phyloP scores from a whole-genome alignment of 2,329 filamentous ascomycete species.

The Aureobasidium lini region DNA sequence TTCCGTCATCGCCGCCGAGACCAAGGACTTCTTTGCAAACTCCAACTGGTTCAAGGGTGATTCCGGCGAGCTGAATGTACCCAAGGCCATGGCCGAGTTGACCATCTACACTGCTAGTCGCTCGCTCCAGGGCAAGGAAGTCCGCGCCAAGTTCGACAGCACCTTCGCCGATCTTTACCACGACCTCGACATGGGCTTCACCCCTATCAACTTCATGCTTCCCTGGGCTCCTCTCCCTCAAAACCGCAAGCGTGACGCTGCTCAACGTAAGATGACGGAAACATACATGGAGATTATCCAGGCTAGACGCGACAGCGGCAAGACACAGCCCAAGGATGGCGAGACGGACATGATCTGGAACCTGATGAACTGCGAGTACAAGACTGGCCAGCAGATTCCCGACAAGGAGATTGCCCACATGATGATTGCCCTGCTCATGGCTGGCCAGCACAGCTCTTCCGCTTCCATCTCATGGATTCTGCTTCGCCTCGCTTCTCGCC shows the following conservation, averaged over 20 bases:
- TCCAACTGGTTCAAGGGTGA: conserved; percentile 52
- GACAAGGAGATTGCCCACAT: conserved; percentile 83
- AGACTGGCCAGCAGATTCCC: conserved; percentile 69
- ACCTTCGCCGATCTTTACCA: conserved; percentile 77
- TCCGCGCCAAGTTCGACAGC: conserved; percentile 72
- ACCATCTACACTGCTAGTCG: conserved; percentile 87
- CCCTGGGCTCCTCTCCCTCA: conserved; percentile 85
- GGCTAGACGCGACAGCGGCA: conserved; percentile 52
- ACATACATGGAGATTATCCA: conserved; percentile 78
- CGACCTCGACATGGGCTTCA: conserved; percentile 85
- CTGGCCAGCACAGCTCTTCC: conserved; percentile 81
- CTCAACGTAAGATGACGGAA: conserved; percentile 71
- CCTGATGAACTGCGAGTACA: conserved; percentile 78
- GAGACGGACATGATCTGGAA: conserved; percentile 80
- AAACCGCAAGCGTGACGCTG: conserved; percentile 72
- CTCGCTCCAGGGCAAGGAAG: conserved; percentile 75
- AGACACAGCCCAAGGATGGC: conserved; percentile 30
- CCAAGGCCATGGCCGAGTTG: conserved; percentile 71
- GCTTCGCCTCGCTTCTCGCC: conserved; percentile 68
- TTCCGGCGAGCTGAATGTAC: conserved; percentile 63
- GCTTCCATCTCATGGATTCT: conserved; percentile 81
- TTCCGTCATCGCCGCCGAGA: conserved; percentile 67
- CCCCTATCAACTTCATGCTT: conserved; percentile 81
- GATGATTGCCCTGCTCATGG: conserved; percentile 92
- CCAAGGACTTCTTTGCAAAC: conserved; percentile 63